phyloP scores from a whole-genome alignment of 2,329 filamentous ascomycete species.

The Colletotrichum sp. region DNA sequence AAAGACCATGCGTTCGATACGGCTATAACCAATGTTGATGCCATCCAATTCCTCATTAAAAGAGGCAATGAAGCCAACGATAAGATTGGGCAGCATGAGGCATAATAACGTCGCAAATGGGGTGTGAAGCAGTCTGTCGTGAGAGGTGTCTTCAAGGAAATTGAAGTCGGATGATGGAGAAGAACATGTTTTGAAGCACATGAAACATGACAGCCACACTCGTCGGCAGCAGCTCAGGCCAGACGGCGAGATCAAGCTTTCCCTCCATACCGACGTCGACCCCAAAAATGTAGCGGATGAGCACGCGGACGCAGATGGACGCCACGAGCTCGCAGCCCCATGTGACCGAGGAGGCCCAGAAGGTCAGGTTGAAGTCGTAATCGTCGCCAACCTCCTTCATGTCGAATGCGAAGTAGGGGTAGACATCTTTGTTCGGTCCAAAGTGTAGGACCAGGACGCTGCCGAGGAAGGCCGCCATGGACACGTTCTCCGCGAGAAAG shows the following conservation, averaged over 20 bases:
- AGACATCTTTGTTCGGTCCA: constrained; percentile 70
- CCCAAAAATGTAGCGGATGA: constrained; percentile 63
- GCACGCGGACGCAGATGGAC: constrained; percentile 61
- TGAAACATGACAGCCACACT: constrained; percentile 70
- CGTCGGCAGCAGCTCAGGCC: constrained; percentile 71
- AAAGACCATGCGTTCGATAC: neutral
- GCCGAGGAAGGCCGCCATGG: constrained; percentile 71
- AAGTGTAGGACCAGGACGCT: constrained; percentile 71
- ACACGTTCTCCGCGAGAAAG: constrained; percentile 70
- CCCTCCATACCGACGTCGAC: constrained; percentile 70
- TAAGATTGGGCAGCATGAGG: neutral
- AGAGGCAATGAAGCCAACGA: neutral
- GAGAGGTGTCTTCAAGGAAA: constrained; percentile 42
- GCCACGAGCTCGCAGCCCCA: constrained; percentile 72
- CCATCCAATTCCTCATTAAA: neutral
- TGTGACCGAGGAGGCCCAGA: constrained; percentile 67
- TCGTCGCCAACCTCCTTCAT: constrained; percentile 38
- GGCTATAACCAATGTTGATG: neutral
- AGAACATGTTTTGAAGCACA: constrained; percentile 75
- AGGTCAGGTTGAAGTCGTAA: constrained; percentile 69
- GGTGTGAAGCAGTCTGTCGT: neutral
- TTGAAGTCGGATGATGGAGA: constrained; percentile 69
- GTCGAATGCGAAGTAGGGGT: constrained; percentile 74
- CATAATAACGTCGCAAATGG: neutral
- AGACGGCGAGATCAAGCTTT: constrained; percentile 67